Base-by-base conservation (phyloP, 192 early-diverging fungal genomes). In the Coemansia furcata region DNA sequence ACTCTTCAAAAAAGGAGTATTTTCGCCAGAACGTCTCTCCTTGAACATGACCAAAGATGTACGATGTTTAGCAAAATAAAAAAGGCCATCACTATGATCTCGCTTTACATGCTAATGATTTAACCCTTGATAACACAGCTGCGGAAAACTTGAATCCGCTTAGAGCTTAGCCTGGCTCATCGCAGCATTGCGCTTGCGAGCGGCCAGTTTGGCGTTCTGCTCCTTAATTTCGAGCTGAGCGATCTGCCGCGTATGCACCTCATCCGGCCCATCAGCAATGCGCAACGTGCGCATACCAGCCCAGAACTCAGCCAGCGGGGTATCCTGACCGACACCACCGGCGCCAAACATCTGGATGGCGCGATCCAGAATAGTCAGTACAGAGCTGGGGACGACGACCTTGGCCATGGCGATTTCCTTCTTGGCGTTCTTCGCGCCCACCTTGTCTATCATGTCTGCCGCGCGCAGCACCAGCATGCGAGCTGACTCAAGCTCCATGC, bases 351-450 rank as follows among this genome's bases (percentile, higher is more conserved):
- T 89, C 82, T 99, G 97, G 62, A 99, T 97, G 11, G 95, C 93
- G 52, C 92, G 80, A 71, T 99, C 97, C 59, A 98, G 78, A 10
- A 98, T 90, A 0, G 68, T 66, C 37, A 91, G 86, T 7, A 89
- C 76, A 81, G 92, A 89, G 30, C 74, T 89, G 23, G 97, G 97
- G 14, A 94, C 93, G 36, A 92, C 81, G 23, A 94, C 91, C 86
- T 99, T 98, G 69, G 94, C 95, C 92, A 98, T 98, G 17, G 92
- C 95, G 75, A 99, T 99, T 65, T 97, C 91, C 60, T 94, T 92
- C 78, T 93, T 77, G 6, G 96, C 96, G 35, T 82, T 82, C 83
- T 99, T 99, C 33, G 96, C 87, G 9, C 92, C 91, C 8, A 86
- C 81, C 66, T 86, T 81, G 82, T 99, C 97, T 47, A 99, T 99